Evolutionary conservation across 1,284 basidiomycete species (phyloP).

Genomic region (Ganoderma sinense): DNA sequence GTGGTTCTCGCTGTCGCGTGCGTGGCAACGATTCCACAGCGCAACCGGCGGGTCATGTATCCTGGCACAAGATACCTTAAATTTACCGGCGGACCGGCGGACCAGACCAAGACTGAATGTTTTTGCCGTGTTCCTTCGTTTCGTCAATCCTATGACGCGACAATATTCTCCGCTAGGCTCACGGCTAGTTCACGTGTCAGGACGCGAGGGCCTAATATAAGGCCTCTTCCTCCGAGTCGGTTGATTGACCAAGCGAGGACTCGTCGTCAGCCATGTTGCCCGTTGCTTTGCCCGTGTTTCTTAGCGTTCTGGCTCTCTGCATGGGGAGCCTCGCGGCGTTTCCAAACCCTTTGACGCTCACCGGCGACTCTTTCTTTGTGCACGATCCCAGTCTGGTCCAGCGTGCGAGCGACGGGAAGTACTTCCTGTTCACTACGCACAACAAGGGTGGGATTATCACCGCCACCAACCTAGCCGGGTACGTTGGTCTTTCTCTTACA

Average conservation of each 20-base stretch:
- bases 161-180: not conserved
- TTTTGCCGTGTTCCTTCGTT: not conserved
- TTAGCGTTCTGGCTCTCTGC: constrained; percentile 11
- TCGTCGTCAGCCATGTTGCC: not conserved
- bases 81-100: constrained; percentile 7
- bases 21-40: no score
- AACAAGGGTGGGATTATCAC: constrained; percentile 30
- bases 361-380: constrained; percentile 23
- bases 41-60: not conserved
- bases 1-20: not conserved
- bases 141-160: not conserved
- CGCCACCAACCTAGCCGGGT: constrained; percentile 32
- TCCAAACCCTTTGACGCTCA: constrained; percentile 27
- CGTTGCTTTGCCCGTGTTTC: constrained; percentile 3
- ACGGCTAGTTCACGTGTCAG: not conserved
- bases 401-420: constrained; percentile 30
- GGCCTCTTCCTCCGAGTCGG: no score
- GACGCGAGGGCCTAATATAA: not conserved
- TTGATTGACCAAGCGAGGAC: no score
- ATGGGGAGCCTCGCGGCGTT: constrained; percentile 21
- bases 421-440: constrained; percentile 33
- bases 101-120: not conserved
- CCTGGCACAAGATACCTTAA: not conserved
- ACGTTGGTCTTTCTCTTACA: not conserved
- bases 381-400: constrained; percentile 33